These are phyloP conservation scores for Xerocomus potaroensis DNA, from an alignment of 768 basidiomycete species.

Conservation along the genomic window DNA sequence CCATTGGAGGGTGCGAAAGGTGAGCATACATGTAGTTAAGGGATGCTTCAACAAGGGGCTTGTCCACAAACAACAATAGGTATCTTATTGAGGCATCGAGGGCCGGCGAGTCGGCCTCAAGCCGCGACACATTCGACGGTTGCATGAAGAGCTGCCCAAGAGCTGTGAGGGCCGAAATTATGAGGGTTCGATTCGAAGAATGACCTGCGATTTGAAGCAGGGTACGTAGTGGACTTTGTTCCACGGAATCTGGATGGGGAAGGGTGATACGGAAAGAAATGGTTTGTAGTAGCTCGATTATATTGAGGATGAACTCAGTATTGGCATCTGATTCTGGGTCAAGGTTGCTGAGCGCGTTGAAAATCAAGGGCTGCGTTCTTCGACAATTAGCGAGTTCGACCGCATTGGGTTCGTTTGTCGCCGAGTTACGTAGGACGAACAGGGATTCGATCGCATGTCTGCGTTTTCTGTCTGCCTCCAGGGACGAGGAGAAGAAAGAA, in stretches of 20 bases:
- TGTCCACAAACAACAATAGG: slow-evolving; percentile 70
- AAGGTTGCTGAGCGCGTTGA: slow-evolving; percentile 61
- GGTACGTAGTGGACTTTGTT: slow-evolving; percentile 50
- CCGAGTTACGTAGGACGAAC: slow-evolving; percentile 81
- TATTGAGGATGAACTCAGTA: slow-evolving; percentile 66
- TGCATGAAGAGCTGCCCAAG: slow-evolving; percentile 62
- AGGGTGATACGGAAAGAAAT: slow-evolving; percentile 47
- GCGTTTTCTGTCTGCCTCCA: slow-evolving; percentile 49
- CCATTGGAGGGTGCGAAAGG: slow-evolving; percentile 68
- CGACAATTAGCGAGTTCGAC: slow-evolving; percentile 53
- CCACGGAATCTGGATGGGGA: slow-evolving; percentile 32
- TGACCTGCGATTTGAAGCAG: slow-evolving; percentile 51
- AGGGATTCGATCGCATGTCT: slow-evolving; percentile 83
- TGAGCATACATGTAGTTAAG: slow-evolving; percentile 75
- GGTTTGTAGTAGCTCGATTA: slow-evolving; percentile 66
- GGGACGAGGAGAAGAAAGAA: slow-evolving; percentile 53
- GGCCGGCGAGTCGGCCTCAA: slow-evolving; percentile 54
- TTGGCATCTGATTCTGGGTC: slow-evolving; percentile 60
- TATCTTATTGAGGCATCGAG: slow-evolving; percentile 63
- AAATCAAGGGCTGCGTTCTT: slow-evolving; percentile 61
- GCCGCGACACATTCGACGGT: slow-evolving; percentile 50
- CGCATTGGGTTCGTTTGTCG: slow-evolving; percentile 65
- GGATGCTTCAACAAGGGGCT: slow-evolving; percentile 62
- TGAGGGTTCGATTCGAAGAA: slow-evolving; percentile 70
- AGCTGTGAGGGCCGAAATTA: slow-evolving; percentile 59